A percentile compares a stretch with the other conserved stretches of the same genome.
phyloP scores from a whole-genome alignment of 2,329 filamentous ascomycete species.

The Nothophaeocryptopus gaeumannii region DNA sequence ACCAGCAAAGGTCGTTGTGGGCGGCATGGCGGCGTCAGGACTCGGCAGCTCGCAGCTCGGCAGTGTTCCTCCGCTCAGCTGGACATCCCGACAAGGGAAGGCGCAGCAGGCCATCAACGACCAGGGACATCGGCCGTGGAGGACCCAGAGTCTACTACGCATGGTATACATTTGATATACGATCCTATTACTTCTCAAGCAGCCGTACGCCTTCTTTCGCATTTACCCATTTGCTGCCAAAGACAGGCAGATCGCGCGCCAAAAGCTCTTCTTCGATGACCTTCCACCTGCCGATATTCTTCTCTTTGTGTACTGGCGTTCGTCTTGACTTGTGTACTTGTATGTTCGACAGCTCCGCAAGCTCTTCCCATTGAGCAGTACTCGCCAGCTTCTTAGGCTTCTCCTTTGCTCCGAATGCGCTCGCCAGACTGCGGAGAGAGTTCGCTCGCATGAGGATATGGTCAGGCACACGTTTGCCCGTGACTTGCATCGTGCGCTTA shows the following conservation, averaged over 20 bases:
- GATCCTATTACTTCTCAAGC: slow-evolving; percentile 3
- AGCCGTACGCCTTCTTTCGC: slow-evolving; percentile 13
- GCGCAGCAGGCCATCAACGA: too few relatives aligned
- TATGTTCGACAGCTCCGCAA: slow-evolving; percentile 66
- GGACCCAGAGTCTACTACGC: too few relatives aligned
- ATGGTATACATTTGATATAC: too few relatives aligned
- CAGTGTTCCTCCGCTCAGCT: too few relatives aligned
- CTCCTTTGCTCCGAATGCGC: slow-evolving; percentile 35
- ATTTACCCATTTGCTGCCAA: slow-evolving; percentile 13
- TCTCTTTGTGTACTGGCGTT: slow-evolving; percentile 70
- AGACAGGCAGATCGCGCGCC: slow-evolving; percentile 59
- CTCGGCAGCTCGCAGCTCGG: too few relatives aligned
- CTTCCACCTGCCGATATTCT: slow-evolving; percentile 72
- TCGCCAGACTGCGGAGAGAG: slow-evolving; percentile 40
- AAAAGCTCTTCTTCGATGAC: slow-evolving; percentile 69
- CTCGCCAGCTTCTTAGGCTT: slow-evolving; percentile 60
- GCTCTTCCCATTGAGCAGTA: slow-evolving; percentile 49
- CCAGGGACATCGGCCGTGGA: too few relatives aligned
- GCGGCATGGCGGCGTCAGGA: too few relatives aligned
- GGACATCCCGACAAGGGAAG: too few relatives aligned
- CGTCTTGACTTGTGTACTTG: slow-evolving; percentile 62
- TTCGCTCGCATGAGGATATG: slow-evolving; percentile 51
- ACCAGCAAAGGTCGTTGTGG: too few relatives aligned
- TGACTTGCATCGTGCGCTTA: slow-evolving; percentile 78
- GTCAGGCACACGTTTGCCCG: slow-evolving; percentile 74